These are phyloP conservation scores for Atkinsonella hypoxylon DNA, from an alignment of 2,329 filamentous ascomycete species.

Conservation along the genomic window DNA sequence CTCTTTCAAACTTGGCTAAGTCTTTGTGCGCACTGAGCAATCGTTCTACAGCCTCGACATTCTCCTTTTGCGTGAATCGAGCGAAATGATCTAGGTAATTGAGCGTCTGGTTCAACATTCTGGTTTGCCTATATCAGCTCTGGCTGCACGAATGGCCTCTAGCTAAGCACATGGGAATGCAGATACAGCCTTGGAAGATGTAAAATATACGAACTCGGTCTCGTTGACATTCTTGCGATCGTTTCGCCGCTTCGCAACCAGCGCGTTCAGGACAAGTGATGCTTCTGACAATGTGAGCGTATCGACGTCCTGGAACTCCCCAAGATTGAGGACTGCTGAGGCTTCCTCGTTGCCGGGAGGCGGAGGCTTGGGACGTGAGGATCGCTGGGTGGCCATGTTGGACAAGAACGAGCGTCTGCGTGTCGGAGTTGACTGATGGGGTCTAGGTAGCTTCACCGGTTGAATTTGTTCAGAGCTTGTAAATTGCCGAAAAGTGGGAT, in stretches of 20 bases:
- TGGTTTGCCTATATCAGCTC: slow-evolving; percentile 19
- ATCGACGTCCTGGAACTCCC: slow-evolving; percentile 87
- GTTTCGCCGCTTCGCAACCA: slow-evolving; percentile 67
- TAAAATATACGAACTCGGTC: slow-evolving; percentile 52
- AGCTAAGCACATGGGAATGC: neutral
- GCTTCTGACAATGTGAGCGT: slow-evolving; percentile 89
- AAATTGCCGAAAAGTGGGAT: neutral
- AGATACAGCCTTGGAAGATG: neutral
- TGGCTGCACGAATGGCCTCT: neutral
- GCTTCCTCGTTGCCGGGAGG: slow-evolving; percentile 80
- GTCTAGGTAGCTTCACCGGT: neutral
- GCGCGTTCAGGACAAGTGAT: slow-evolving; percentile 79
- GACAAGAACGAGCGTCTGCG: neutral
- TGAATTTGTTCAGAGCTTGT: neutral
- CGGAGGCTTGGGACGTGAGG: slow-evolving; percentile 55
- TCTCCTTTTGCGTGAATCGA: slow-evolving; percentile 90
- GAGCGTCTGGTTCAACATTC: slow-evolving; percentile 74
- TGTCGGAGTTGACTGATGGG: neutral
- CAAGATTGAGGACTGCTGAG: slow-evolving; percentile 66
- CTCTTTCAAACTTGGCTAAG: slow-evolving; percentile 84
- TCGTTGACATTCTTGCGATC: slow-evolving; percentile 74
- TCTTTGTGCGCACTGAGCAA: slow-evolving; percentile 68
- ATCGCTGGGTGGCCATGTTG: slow-evolving; percentile 27
- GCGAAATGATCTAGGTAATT: slow-evolving; percentile 92
- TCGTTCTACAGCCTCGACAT: slow-evolving; percentile 86